Conservation (phyloP, 164 flowering plant genomes). For the Vitis rotundifolia region DNA sequence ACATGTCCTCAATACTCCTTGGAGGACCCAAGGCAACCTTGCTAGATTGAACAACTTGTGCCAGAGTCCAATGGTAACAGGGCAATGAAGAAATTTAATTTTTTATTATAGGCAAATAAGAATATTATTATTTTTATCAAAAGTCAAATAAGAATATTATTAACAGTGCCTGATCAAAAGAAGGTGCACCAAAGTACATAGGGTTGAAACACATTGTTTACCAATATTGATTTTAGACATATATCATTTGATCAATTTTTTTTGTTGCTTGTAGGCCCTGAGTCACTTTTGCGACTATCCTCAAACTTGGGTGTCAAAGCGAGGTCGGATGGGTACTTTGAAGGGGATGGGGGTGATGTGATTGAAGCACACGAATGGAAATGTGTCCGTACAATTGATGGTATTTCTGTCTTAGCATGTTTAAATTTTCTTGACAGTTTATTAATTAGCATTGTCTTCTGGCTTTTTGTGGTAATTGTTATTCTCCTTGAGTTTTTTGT, state of each 20-base stretch:
- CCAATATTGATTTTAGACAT: no score
- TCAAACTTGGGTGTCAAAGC: slow-evolving; percentile 36
- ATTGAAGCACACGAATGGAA: slow-evolving; percentile 85
- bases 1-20: no score
- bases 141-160: no score
- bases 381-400: slow-evolving; percentile 73
- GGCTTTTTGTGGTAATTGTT: background rate
- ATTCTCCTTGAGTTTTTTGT: background rate
- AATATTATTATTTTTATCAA: no score
- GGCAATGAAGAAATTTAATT: no score
- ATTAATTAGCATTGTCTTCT: background rate
- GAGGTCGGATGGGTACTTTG: slow-evolving; percentile 39
- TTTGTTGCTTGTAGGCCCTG: slow-evolving; percentile 58
- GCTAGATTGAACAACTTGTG: no score
- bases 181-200: no score
- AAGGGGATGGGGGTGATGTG: slow-evolving; percentile 66
- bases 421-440: background rate
- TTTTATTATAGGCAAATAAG: no score
- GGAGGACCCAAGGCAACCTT: no score
- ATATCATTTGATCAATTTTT: background rate
- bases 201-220: no score
- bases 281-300: slow-evolving; percentile 66
- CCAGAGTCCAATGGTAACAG: no score
- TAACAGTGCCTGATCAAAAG: no score
- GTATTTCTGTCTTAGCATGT: slow-evolving; percentile 30